Conservation (phyloP, 1,284 basidiomycete species). For the Cryptococcus jaspeensis region DNA sequence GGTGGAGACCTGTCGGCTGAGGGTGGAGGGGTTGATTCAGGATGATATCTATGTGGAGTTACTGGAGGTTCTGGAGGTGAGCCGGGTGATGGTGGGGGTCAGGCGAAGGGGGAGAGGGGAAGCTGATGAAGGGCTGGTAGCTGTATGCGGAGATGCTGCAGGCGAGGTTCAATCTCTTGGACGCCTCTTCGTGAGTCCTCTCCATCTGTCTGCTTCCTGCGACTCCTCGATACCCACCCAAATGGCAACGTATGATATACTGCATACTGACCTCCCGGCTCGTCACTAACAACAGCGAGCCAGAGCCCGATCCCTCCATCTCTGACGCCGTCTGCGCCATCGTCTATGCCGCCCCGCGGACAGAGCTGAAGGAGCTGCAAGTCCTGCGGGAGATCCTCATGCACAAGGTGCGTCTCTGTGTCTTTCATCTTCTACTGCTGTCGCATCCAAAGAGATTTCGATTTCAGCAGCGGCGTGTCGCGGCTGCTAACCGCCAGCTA, state of each 20-base stretch:
- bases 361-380: conserved; percentile 90
- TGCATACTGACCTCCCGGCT: neutral
- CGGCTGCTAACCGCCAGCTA: neutral
- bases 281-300: conserved; percentile 56
- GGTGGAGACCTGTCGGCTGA: conserved; percentile 46
- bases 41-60: conserved; percentile 62
- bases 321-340: conserved; percentile 71
- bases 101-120: neutral
- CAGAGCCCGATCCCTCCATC: conserved; percentile 78
- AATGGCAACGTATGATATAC: neutral
- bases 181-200: conserved; percentile 51
- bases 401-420: conserved; percentile 59
- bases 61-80: conserved; percentile 77
- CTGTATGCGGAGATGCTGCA: conserved; percentile 90
- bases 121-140: conserved; percentile 22
- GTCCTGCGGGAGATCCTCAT: conserved; percentile 87
- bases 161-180: conserved; percentile 86
- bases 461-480: no score
- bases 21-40: conserved; percentile 50
- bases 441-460: no score
- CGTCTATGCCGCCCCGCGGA: conserved; percentile 85
- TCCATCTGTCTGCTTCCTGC: neutral
- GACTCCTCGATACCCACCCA: neutral
- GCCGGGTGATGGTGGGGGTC: conserved; percentile 9
- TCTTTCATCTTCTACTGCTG: neutral